A percentile compares a stretch with the other conserved stretches of the same genome.
phyloP scores from a whole-genome alignment of 1,284 basidiomycete genomes.

The Phylloboletellus chloephorus region DNA sequence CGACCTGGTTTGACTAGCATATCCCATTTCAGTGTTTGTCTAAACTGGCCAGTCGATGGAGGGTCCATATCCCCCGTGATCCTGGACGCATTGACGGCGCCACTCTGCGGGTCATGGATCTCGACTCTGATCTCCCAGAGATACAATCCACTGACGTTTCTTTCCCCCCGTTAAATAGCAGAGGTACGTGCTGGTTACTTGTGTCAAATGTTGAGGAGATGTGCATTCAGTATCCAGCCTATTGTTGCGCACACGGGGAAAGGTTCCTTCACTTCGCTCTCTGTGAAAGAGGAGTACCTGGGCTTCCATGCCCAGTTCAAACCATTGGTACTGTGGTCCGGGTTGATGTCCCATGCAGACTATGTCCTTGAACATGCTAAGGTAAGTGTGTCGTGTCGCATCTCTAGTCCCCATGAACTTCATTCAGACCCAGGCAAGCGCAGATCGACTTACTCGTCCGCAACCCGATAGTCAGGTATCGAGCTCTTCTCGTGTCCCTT shows the following conservation, averaged over 20 bases:
- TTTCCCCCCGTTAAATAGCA: conserved; percentile 17
- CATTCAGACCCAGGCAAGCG: neutral
- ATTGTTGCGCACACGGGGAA: conserved; percentile 7
- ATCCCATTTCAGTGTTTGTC: conserved; percentile 1
- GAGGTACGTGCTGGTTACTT: conserved; percentile 14
- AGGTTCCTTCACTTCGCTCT: conserved; percentile 4
- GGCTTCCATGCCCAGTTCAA: conserved; percentile 1
- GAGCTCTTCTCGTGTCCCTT: neutral
- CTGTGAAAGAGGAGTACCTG: neutral
- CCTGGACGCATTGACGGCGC: conserved; percentile 15
- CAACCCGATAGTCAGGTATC: neutral
- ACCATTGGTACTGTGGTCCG: neutral
- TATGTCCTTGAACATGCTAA: conserved; percentile 4
- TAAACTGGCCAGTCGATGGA: neutral
- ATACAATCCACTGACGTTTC: conserved; percentile 9
- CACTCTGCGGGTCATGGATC: conserved; percentile 5
- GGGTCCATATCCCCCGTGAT: conserved; percentile 2
- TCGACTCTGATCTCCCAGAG: neutral
- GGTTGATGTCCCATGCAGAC: conserved; percentile 10
- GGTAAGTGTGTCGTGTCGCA: conserved; percentile 5
- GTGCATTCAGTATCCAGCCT: conserved; percentile 12
- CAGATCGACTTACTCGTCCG: neutral
- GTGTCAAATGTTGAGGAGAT: conserved; percentile 13
- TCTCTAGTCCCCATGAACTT: neutral
- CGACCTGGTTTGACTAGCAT: neutral